Evolutionary conservation across 805 yeast genomes (phyloP).

Genomic region (Candida ipomoeae): DNA sequence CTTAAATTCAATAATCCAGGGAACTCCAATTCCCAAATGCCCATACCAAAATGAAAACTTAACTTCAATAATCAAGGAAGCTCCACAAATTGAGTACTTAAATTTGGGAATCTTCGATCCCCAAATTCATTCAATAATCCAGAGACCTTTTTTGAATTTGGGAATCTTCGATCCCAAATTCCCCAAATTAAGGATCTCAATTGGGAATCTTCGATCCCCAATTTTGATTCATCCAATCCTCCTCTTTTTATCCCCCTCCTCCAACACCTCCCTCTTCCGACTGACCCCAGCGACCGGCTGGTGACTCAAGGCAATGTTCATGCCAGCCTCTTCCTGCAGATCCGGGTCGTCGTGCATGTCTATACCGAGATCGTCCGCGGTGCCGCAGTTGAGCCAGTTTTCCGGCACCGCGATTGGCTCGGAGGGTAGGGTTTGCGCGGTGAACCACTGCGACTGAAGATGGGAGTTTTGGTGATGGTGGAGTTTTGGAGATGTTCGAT

Average conservation of each 20-base stretch:
- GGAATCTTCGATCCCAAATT: no score
- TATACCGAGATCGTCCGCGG: slow-evolving; percentile 37
- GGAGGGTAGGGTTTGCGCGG: slow-evolving; percentile 9
- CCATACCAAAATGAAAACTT: no score
- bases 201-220: no score
- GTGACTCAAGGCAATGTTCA: slow-evolving; percentile 40
- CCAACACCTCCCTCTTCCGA: slow-evolving; percentile 26
- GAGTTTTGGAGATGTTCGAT: no score
- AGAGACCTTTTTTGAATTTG: no score
- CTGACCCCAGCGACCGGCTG: slow-evolving; percentile 33
- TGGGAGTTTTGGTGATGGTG: not conserved
- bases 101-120: no score
- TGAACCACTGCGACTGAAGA: slow-evolving; percentile 11
- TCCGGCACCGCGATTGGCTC: slow-evolving; percentile 22
- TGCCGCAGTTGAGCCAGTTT: slow-evolving; percentile 29
- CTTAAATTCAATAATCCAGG: no score
- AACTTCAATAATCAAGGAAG: no score
- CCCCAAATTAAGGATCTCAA: no score
- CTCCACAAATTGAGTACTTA: no score
- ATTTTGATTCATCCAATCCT: not conserved
- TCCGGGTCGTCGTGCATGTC: slow-evolving; percentile 17
- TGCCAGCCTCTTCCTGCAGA: slow-evolving; percentile 32
- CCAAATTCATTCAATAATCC: no score
- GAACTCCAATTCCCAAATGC: no score
- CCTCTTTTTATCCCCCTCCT: slow-evolving; percentile 6